These are phyloP conservation scores for Rhododendron williamsianum DNA, from an alignment of 148 eudicot genomes.

Conservation along the genomic window DNA sequence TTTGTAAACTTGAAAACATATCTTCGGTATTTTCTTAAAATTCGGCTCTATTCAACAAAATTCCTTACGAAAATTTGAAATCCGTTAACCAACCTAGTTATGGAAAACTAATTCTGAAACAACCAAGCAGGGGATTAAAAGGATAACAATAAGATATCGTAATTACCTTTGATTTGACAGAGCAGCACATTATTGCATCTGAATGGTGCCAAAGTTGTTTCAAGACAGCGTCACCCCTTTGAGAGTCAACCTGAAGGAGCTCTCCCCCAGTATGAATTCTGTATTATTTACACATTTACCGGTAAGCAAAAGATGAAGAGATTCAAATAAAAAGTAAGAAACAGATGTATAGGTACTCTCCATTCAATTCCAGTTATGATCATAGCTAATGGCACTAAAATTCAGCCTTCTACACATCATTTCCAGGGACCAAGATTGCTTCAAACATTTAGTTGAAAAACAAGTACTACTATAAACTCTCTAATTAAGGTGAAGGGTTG, in stretches of 20 bases:
- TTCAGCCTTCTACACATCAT: neutral
- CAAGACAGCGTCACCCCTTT: slow-evolving; percentile 33
- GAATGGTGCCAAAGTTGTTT: slow-evolving; percentile 60
- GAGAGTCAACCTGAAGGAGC: slow-evolving; percentile 27
- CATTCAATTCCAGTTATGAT: neutral
- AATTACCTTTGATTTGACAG: slow-evolving; percentile 40
- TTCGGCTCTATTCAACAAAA: neutral
- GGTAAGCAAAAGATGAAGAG: neutral
- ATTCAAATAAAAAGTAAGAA: neutral
- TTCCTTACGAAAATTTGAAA: neutral
- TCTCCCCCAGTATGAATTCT: slow-evolving; percentile 50
- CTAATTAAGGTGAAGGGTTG: neutral
- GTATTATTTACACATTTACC: neutral
- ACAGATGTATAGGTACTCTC: neutral
- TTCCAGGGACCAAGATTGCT: neutral
- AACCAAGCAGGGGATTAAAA: neutral
- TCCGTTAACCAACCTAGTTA: neutral
- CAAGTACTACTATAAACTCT: neutral
- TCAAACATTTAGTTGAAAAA: neutral
- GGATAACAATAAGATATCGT: neutral
- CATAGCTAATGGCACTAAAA: neutral
- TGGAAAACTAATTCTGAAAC: neutral
- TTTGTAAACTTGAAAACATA: neutral
- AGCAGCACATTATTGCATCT: slow-evolving; percentile 59
- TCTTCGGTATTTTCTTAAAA: neutral